Conservation (phyloP, 2,329 filamentous ascomycete genomes). For the Dothiorella sarmentorum region DNA sequence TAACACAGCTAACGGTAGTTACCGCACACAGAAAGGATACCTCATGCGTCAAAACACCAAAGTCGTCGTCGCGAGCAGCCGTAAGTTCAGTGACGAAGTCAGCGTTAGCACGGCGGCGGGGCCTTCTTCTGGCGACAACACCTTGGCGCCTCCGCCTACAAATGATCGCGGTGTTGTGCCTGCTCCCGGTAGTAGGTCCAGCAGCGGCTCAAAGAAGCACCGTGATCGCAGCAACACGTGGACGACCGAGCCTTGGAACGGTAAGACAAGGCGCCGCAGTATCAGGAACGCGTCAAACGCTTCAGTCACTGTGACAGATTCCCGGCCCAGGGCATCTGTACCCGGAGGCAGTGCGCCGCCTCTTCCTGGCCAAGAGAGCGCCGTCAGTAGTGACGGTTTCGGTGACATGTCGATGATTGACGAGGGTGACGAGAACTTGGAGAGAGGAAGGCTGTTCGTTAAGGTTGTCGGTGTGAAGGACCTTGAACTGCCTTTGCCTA, state of each 20-base stretch:
- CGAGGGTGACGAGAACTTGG: constrained; percentile 71
- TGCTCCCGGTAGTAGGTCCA: constrained; percentile 54
- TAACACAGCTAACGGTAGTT: constrained; percentile 8
- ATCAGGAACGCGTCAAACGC: constrained; percentile 52
- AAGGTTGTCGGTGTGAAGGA: constrained; percentile 99
- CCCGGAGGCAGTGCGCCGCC: constrained; percentile 73
- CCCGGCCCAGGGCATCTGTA: constrained; percentile 51
- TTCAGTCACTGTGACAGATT: constrained; percentile 7
- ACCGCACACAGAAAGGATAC: constrained; percentile 84
- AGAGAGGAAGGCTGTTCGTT: constrained; percentile 88
- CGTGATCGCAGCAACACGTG: constrained; percentile 71
- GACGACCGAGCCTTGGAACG: constrained; percentile 97
- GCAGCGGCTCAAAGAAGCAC: constrained; percentile 69
- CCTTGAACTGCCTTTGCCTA: constrained; percentile 83
- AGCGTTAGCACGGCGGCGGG: no score
- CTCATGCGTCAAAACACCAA: constrained; percentile 99
- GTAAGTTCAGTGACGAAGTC: constrained; percentile 54
- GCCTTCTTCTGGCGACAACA: constrained; percentile 45
- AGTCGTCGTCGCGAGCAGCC: constrained; percentile 82
- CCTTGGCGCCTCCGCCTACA: constrained; percentile 28
- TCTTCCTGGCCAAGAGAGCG: constrained; percentile 82
- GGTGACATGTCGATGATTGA: constrained; percentile 57
- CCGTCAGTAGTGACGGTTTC: constrained; percentile 56
- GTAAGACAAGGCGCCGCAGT: constrained; percentile 67
- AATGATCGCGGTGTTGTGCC: constrained; percentile 20